phyloP scores from a whole-genome alignment of 441 rosid species.

The Pelargonium fulgidum region DNA sequence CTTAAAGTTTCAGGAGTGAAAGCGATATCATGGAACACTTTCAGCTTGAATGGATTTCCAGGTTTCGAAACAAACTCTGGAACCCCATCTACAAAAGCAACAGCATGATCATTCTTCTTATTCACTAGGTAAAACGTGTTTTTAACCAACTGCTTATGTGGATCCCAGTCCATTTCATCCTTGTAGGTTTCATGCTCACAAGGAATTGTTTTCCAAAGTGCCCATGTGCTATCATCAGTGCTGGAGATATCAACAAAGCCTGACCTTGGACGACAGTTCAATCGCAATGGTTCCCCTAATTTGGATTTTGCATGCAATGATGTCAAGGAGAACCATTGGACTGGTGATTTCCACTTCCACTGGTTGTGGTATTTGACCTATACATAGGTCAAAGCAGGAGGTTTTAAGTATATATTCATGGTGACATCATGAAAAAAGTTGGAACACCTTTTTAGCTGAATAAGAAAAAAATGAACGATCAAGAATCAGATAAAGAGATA shows the following conservation, averaged over 20 bases:
- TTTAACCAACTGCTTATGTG: constrained; percentile 52
- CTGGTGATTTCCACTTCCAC: constrained; percentile 63
- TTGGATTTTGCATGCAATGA: constrained; percentile 69
- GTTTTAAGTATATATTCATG: constrained; percentile 14
- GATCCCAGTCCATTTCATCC: constrained; percentile 59
- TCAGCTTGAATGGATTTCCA: constrained; percentile 91
- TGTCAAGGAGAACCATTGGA: constrained; percentile 76
- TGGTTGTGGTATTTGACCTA: constrained; percentile 75
- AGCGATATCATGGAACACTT: constrained; percentile 44
- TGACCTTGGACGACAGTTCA: constrained; percentile 59
- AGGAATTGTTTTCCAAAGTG: constrained; percentile 62
- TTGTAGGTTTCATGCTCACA: constrained; percentile 48
- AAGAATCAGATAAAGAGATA: constrained; percentile 7
- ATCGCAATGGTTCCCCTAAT: constrained; percentile 63
- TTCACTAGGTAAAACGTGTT: constrained; percentile 69
- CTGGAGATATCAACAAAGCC: constrained; percentile 69
- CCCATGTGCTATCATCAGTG: constrained; percentile 41
- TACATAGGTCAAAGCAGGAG: constrained; percentile 22
- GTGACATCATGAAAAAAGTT: constrained; percentile 6
- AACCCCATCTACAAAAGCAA: constrained; percentile 67
- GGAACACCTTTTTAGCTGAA: background rate
- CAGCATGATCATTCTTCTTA: constrained; percentile 72
- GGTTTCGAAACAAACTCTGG: constrained; percentile 89
- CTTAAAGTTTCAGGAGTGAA: constrained; percentile 27
- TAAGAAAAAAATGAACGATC: constrained; percentile 1